Evolutionary conservation across 2,329 filamentous ascomycete genomes (phyloP).

Genomic region (Epichloe typhina): DNA sequence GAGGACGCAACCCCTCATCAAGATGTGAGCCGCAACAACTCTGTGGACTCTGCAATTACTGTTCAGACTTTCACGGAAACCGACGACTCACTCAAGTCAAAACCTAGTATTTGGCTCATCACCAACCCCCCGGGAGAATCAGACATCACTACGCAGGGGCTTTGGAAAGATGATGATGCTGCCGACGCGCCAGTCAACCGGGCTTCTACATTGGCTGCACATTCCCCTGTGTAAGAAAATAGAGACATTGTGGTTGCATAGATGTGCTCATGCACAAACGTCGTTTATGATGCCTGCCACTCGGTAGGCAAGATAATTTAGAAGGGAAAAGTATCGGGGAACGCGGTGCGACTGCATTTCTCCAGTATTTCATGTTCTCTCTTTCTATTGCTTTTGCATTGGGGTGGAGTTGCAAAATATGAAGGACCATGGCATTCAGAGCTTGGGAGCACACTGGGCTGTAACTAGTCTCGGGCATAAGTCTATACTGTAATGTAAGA

Average conservation of each 20-base stretch:
- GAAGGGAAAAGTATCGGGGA: neutral
- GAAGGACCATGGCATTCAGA: too few relatives aligned
- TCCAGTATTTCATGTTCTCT: neutral
- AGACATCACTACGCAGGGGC: neutral
- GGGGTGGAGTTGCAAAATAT: neutral
- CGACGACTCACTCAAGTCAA: constrained; percentile 8
- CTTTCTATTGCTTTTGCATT: neutral
- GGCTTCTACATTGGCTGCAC: neutral
- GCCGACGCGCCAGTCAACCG: neutral
- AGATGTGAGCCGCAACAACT: constrained; percentile 9
- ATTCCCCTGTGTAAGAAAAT: neutral
- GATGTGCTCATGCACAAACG: neutral
- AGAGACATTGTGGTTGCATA: neutral
- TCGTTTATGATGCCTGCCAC: neutral
- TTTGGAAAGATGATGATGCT: neutral
- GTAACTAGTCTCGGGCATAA: too few relatives aligned
- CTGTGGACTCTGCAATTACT: constrained; percentile 12
- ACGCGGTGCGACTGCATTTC: neutral
- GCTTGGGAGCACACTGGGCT: too few relatives aligned
- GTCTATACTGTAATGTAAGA: too few relatives aligned
- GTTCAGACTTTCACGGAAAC: constrained; percentile 10
- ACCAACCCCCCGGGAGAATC: neutral
- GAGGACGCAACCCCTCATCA: constrained; percentile 8
- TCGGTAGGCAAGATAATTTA: neutral
- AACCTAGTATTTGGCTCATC: constrained; percentile 7